Evolutionary conservation across 306 rosid genomes (phyloP), one percentile per base, ranked within the genome.

Genomic region (Fragaria iinumae): DNA sequence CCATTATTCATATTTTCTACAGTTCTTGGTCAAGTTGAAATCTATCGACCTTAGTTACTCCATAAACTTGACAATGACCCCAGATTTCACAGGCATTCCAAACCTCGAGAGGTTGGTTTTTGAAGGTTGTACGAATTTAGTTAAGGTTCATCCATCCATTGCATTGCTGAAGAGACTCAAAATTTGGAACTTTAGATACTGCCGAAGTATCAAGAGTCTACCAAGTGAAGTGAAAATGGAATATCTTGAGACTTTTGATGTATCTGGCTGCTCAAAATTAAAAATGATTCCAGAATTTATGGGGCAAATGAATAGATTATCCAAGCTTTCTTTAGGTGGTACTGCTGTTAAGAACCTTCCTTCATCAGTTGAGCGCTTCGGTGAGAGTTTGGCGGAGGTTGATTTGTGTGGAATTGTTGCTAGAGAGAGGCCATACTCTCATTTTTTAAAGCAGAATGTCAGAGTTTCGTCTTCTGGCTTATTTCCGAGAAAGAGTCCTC

Each of bases 11-110:
- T 5, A 11, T 32, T 29, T 52, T 1, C 21, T 11, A 53, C 78
- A 79, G 82, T 5, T 3, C 49, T 73, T 79, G 43, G 69, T 13
- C 38, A 59, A 66, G 45, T 48, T 79, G 41, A 79, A 73, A 48
- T 73, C 12, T 20, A 43, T 79, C 69, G 74, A 79, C 2, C 67
- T 79, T 60, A 79, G 63, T 34, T 17, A 66, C 49, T 79, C 82
- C 63, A 72, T 8, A 2, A 71, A 73, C 27, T 49, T 80, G 49
- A 41, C 8, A 38, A 67, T 16, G 14, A 74, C 79, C 45, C 83
- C 83, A 10, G 73, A 80, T 64, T 80, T 80, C 27, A 25, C 75
- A 32, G 32, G 21, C 3, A 32, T n/a, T 44, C 79, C 62, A 67
- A 80, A 78, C 39, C 72, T 78, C 6, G 38, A 49, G 44, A 38